Base-by-base conservation (phyloP, 345 rosid genomes). In the Cardamine resedifolia region DNA sequence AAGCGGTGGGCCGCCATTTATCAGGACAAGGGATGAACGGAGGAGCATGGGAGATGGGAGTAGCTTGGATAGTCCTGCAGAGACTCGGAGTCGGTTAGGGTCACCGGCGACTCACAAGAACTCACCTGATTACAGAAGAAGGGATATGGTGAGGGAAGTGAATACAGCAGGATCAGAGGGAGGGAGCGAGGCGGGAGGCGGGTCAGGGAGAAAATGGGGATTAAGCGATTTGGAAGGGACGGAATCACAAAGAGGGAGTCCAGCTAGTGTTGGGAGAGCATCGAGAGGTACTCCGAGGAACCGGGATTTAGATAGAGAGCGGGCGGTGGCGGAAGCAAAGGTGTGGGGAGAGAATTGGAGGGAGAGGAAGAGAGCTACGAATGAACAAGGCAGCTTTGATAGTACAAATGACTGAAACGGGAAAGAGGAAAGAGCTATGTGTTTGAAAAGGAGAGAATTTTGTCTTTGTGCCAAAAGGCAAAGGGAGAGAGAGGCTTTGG, bases 331-430 rank as follows among this genome's bases (percentile, higher is more conserved):
- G 0, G 98, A 85, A 64, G 99, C 99, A 0, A 95, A 91, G 73
- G 96, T 95, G 36, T 95, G 99, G 99, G 99, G 99, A 23, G 97
- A 95, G 83, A 91, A 91, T 73, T 91, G 86, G 98, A 85, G 99
- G 68, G 97, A 89, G 78, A 90, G 82, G 74, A 95, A 91, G 74
- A 80, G 91, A 33, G 92, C 88, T 20, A 82, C 83, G 27, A 83
- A 87, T 34, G 77, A 82, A 68, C 90, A 49, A 0, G 68, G 58
- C 21, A 91, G 96, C 79, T 89, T 86, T 23, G 96, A 94, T 74
- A 82, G 86, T 65, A 81, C 91, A 52, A 86, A 89, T 14, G 97
- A 89, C 71, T 90, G 70, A 80, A 61, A 56, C 31, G 65, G 72
- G 63, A 72, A 72, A 61, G 81, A 72, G 38, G 73, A 80, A 66